Evolutionary conservation across 345 rosid species (phyloP).

Genomic region (Arabidopsis arenosa): DNA sequence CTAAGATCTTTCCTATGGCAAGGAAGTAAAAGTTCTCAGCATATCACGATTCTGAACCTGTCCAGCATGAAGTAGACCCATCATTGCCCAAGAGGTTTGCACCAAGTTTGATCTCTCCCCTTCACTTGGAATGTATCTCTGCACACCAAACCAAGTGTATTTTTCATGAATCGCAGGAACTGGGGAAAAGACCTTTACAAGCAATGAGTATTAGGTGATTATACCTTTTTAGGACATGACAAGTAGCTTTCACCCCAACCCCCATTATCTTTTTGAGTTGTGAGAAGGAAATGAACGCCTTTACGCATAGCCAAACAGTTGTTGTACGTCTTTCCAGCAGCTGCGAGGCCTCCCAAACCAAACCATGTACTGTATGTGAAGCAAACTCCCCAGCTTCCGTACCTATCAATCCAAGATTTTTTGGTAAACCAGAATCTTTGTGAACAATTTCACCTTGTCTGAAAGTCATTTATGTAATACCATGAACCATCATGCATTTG

Average conservation of each 20-base stretch:
- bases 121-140: conserved; percentile 48
- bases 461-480: conserved; percentile 33
- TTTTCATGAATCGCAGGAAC: neutral
- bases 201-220: conserved; percentile 2
- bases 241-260: conserved; percentile 52
- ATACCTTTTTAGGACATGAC: conserved; percentile 47
- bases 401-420: conserved; percentile 38
- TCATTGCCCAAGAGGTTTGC: conserved; percentile 48
- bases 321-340: conserved; percentile 45
- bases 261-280: conserved; percentile 45
- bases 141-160: conserved; percentile 21
- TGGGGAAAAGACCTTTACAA: neutral
- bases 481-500: conserved; percentile 57
- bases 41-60: conserved; percentile 35
- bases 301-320: conserved; percentile 47
- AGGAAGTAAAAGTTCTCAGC: neutral
- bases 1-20: neutral
- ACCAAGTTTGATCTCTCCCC: conserved; percentile 46
- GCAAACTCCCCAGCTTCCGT: conserved; percentile 52
- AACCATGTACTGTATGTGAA: conserved; percentile 50
- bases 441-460: conserved; percentile 9
- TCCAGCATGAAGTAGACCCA: conserved; percentile 49
- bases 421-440: conserved; percentile 16
- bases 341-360: conserved; percentile 46
- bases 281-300: conserved; percentile 48